Conservation (phyloP, 306 rosid genomes). For the Casuarina glauca region DNA sequence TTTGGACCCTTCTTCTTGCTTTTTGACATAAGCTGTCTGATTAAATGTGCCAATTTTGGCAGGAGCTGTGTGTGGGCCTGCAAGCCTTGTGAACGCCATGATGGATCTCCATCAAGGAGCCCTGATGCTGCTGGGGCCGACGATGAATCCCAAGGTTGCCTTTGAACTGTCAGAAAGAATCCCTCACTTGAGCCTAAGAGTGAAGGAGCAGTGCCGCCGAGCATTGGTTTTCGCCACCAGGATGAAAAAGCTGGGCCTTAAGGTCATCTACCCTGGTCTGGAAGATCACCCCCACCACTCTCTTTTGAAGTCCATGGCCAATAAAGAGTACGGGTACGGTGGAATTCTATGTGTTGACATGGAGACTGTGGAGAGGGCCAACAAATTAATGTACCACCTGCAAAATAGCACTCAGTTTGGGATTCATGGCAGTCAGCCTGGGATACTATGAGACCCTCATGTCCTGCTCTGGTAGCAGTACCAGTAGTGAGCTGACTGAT, state of each 20-base stretch:
- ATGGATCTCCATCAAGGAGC: conserved; percentile 94
- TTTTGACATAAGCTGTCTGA: no score
- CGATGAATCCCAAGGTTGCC: conserved; percentile 92
- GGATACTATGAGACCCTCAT: conserved; percentile 92
- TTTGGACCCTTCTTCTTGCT: no score
- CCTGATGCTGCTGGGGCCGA: conserved; percentile 86
- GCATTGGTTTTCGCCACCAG: conserved; percentile 61
- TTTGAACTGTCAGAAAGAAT: conserved; percentile 84
- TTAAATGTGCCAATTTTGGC: neutral
- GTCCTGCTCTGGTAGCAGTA: conserved; percentile 92
- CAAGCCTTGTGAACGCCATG: conserved; percentile 76
- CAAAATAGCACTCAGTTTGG: conserved; percentile 80
- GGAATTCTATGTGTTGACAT: conserved; percentile 82
- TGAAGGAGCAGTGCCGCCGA: conserved; percentile 77
- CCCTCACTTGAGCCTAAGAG: conserved; percentile 70
- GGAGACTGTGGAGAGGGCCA: conserved; percentile 89
- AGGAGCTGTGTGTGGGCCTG: conserved; percentile 91
- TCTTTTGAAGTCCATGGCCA: conserved; percentile 52
- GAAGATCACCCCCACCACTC: conserved; percentile 74
- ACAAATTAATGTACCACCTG: conserved; percentile 57
- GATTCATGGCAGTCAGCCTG: conserved; percentile 85
- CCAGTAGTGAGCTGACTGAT: conserved; percentile 70
- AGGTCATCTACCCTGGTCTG: conserved; percentile 82
- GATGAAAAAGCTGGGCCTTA: conserved; percentile 57
- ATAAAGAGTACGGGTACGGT: conserved; percentile 76